These are phyloP conservation scores for Adenanthera pavonina DNA, from an alignment of 306 rosid species.

Conservation along the genomic window DNA sequence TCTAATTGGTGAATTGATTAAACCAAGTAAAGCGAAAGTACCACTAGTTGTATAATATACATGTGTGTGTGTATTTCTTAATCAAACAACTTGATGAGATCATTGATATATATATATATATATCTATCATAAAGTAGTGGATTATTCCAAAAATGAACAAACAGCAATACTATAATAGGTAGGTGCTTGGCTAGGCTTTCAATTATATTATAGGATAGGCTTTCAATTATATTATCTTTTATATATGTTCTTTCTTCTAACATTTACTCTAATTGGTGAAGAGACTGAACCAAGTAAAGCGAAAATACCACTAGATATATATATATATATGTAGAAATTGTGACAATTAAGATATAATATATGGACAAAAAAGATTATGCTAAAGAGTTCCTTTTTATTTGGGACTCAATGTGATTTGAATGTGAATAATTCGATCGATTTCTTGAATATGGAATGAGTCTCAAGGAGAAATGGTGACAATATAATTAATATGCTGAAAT, in stretches of 20 bases:
- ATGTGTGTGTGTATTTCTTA: too few species aligned
- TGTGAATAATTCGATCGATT: too few species aligned
- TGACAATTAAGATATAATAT: not conserved
- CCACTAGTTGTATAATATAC: not conserved
- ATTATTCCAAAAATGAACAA: not conserved
- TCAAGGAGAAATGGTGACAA: too few species aligned
- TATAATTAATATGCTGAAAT: too few species aligned
- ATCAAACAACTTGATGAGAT: not conserved
- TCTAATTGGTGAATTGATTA: not conserved
- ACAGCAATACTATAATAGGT: not conserved
- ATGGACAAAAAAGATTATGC: too few species aligned
- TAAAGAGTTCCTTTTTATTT: too few species aligned
- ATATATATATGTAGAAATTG: not conserved
- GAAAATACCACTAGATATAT: not conserved
- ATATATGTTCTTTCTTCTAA: not conserved
- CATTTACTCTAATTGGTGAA: not conserved
- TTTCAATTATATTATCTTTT: slow-evolving; percentile 14
- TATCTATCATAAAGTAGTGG: slow-evolving; percentile 10
- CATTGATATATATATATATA: not conserved
- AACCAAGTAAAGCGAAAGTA: not conserved
- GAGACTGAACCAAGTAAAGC: not conserved
- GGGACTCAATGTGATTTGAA: too few species aligned
- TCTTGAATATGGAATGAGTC: too few species aligned
- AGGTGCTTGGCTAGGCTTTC: slow-evolving; percentile 1
- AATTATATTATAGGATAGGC: slow-evolving; percentile 17